A percentile compares a stretch with the other conserved stretches of the same genome.
phyloP scores from a whole-genome alignment of 2,329 filamentous ascomycete genomes.

The Penicillium sp. region DNA sequence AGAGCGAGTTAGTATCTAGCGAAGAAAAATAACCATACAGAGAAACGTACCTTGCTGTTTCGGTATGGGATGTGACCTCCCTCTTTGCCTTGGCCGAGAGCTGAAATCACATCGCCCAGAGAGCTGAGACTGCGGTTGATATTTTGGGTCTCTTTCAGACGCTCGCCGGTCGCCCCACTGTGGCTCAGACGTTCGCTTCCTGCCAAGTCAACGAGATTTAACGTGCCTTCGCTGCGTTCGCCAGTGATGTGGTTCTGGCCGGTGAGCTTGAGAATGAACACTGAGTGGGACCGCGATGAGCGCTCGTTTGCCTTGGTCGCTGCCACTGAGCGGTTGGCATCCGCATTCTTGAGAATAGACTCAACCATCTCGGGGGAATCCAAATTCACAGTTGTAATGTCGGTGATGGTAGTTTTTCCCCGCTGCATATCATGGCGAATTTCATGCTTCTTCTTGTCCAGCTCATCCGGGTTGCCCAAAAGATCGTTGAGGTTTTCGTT shows the following conservation, averaged over 20 bases:
- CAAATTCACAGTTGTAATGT: constrained; percentile 72
- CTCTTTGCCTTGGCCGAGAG: constrained; percentile 77
- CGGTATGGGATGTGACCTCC: constrained; percentile 84
- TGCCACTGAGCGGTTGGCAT: constrained; percentile 84
- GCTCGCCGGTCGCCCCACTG: constrained; percentile 79
- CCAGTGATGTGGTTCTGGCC: constrained; percentile 70
- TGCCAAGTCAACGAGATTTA: constrained; percentile 94
- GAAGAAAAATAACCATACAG: neutral
- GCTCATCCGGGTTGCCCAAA: constrained; percentile 66
- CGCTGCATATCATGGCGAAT: constrained; percentile 81
- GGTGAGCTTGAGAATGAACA: constrained; percentile 78
- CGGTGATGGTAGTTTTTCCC: constrained; percentile 77
- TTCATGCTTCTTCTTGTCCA: constrained; percentile 80
- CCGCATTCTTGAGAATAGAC: constrained; percentile 73
- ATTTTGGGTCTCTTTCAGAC: constrained; percentile 90
- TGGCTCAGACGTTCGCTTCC: constrained; percentile 89
- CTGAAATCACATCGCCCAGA: constrained; percentile 89
- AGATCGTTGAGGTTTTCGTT: constrained; percentile 96
- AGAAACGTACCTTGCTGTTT: constrained; percentile 73
- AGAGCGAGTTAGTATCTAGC: constrained; percentile 15
- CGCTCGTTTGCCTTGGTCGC: constrained; percentile 97
- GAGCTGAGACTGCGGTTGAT: constrained; percentile 96
- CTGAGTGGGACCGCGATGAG: constrained; percentile 89
- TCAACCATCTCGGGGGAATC: constrained; percentile 79
- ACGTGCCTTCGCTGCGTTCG: constrained; percentile 83